These are phyloP conservation scores for Saraca asoca DNA, from an alignment of 331 rosid species.

Conservation along the genomic window DNA sequence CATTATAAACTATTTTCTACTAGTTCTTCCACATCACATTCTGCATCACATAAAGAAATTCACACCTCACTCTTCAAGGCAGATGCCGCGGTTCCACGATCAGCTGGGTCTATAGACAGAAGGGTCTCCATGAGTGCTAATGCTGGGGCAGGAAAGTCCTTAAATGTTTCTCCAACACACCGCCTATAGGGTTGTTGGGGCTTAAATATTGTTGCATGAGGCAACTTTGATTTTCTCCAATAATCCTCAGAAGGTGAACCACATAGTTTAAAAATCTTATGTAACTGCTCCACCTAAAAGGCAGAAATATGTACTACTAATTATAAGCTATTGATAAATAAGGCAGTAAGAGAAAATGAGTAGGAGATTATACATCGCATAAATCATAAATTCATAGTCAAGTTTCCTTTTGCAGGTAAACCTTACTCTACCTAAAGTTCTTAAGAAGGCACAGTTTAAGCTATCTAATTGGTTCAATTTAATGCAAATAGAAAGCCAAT, in stretches of 20 bases:
- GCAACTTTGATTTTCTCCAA: constrained; percentile 93
- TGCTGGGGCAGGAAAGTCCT: constrained; percentile 83
- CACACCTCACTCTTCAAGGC: constrained; percentile 81
- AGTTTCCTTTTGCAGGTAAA: constrained; percentile 6
- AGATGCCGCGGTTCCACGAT: constrained; percentile 82
- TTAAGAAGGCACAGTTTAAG: not conserved
- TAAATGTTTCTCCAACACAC: constrained; percentile 82
- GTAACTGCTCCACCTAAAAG: constrained; percentile 84
- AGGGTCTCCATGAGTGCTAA: constrained; percentile 68
- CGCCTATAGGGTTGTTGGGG: constrained; percentile 93
- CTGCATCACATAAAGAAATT: constrained; percentile 24
- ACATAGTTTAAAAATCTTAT: constrained; percentile 90
- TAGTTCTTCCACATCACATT: not conserved
- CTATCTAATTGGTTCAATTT: not conserved
- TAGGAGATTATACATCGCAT: not conserved
- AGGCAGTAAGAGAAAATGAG: not conserved
- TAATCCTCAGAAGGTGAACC: constrained; percentile 93
- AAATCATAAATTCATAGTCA: not conserved
- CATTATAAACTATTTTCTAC: not conserved
- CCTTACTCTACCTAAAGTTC: not conserved
- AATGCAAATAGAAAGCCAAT: not conserved
- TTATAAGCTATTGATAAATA: constrained; percentile 14
- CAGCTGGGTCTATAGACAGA: constrained; percentile 84
- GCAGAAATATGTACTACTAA: constrained; percentile 27
- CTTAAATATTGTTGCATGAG: constrained; percentile 92